Base-by-base conservation (phyloP, 768 basidiomycete genomes). In the Tricholoma bakamatsutake region DNA sequence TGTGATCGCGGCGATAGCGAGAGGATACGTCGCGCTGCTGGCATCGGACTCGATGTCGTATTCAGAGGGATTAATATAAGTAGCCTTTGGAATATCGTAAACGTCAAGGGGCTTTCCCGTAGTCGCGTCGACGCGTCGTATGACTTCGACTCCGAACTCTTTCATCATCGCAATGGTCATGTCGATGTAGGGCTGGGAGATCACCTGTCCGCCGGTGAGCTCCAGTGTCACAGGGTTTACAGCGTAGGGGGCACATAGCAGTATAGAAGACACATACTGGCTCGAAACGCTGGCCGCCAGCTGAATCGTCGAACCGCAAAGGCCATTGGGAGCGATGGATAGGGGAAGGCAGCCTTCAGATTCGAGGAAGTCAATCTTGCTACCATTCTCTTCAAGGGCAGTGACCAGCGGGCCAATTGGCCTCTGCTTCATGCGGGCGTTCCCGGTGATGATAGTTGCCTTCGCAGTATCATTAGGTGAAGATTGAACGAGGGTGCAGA, bases 131-230 rank as follows among this genome's bases (percentile, higher is more conserved):
- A 63, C 67, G 56, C 88, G 78, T 47, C 96, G 82, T 15, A 73
- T 71, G 49, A 93, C 95, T 8, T 76, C 62, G 58, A 98, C 76
- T 3, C 94, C 96, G 67, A 99, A 99, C 7, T 88, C 83, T 59
- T 78, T 78, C 97, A 99, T 98, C 88, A 99, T 97, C 8, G 93
- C 85, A 62, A 97, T 88, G 8, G 97, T 98, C 97, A 98, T 98
- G 73, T 99, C 95, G 70, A 99, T 98, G 75, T 98, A 99, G 0
- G 94, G 94, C 72, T 98, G 96, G 5, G 93, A 97, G 67, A 99
- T 98, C 66, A 98, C 97, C 57, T 90, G 86, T 0, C 93, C 96
- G 10, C 96, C 97, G 0, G 83, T 88, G 58, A 99, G 81, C 71
- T 97, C 89, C 52, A 98, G 85, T 2, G 84, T 86, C 57, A 97